These are phyloP conservation scores for Spathaspora arborariae DNA, from an alignment of 805 yeast species.

Conservation along the genomic window DNA sequence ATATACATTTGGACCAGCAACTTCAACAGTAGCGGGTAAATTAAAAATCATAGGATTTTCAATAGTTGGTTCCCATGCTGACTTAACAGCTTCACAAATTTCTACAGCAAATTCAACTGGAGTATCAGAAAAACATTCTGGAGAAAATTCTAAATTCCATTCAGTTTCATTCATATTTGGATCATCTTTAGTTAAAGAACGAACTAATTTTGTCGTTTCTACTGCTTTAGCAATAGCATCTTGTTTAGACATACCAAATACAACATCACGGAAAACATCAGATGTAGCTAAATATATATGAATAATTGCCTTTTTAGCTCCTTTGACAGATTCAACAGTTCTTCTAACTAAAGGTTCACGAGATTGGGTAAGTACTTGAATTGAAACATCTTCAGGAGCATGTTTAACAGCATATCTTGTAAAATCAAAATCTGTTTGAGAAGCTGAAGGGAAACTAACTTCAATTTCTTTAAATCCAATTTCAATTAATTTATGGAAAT, in stretches of 20 bases:
- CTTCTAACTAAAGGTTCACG: slow-evolving; percentile 70
- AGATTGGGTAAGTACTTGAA: slow-evolving; percentile 75
- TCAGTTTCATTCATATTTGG: slow-evolving; percentile 58
- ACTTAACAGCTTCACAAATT: slow-evolving; percentile 76
- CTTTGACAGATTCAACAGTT: slow-evolving; percentile 69
- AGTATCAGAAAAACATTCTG: slow-evolving; percentile 75
- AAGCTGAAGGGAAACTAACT: slow-evolving; percentile 77
- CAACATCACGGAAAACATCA: slow-evolving; percentile 71
- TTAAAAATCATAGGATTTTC: slow-evolving; percentile 74
- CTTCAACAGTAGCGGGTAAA: slow-evolving; percentile 79
- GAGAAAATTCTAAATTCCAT: slow-evolving; percentile 75
- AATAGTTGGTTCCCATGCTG: slow-evolving; percentile 74
- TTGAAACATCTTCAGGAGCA: slow-evolving; percentile 71
- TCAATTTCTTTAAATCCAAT: slow-evolving; percentile 80
- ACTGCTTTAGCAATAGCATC: slow-evolving; percentile 69
- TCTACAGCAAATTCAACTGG: slow-evolving; percentile 71
- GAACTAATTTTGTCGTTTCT: slow-evolving; percentile 64
- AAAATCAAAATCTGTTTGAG: slow-evolving; percentile 79
- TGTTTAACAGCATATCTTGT: slow-evolving; percentile 75
- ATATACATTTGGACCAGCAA: slow-evolving; percentile 68
- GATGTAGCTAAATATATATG: slow-evolving; percentile 77
- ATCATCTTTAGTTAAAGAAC: slow-evolving; percentile 70
- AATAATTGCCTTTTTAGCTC: slow-evolving; percentile 68
- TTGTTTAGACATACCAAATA: slow-evolving; percentile 65
- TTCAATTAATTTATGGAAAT: slow-evolving; percentile 67